Percentiles rank a stretch among this genome's conserved stretches.
phyloP scores from a whole-genome alignment of 768 basidiomycete genomes.

The Macrolepiota fuliginosa region DNA sequence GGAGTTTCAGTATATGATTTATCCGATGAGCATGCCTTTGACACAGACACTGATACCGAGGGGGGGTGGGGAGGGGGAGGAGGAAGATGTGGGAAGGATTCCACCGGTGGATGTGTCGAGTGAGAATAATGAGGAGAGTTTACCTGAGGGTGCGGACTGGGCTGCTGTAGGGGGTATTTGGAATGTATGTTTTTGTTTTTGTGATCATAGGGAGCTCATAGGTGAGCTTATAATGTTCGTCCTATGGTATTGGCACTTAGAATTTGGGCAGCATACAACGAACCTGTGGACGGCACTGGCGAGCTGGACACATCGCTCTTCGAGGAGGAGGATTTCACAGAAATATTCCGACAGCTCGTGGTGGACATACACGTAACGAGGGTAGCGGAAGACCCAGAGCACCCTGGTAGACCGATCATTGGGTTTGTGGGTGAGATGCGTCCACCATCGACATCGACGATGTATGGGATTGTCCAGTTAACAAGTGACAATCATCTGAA shows the following conservation, averaged over 20 bases:
- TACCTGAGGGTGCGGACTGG: constrained; percentile 41
- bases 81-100: constrained; percentile 26
- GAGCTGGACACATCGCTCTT: constrained; percentile 41
- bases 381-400: constrained; percentile 40
- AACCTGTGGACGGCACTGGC: constrained; percentile 16
- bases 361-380: constrained; percentile 43
- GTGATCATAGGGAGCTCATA: constrained; percentile 64
- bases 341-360: constrained; percentile 48
- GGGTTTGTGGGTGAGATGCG: constrained; percentile 51
- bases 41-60: constrained; percentile 49
- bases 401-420: constrained; percentile 52
- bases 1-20: constrained; percentile 32
- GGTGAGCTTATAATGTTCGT: constrained; percentile 38
- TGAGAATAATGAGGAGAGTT: constrained; percentile 18
- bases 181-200: constrained; percentile 65
- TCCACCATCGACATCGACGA: constrained; percentile 38
- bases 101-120: constrained; percentile 13
- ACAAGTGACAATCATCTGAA: constrained; percentile 55
- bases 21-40: constrained; percentile 50
- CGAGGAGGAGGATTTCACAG: constrained; percentile 45
- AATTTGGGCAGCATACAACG: constrained; percentile 45
- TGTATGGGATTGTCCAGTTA: constrained; percentile 54
- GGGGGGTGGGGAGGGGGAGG: constrained; percentile 21
- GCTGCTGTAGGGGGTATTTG: constrained; percentile 58
- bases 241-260: constrained; percentile 2